These are phyloP conservation scores for Sarcomyxa edulis DNA, from an alignment of 768 basidiomycete genomes.

Conservation along the genomic window DNA sequence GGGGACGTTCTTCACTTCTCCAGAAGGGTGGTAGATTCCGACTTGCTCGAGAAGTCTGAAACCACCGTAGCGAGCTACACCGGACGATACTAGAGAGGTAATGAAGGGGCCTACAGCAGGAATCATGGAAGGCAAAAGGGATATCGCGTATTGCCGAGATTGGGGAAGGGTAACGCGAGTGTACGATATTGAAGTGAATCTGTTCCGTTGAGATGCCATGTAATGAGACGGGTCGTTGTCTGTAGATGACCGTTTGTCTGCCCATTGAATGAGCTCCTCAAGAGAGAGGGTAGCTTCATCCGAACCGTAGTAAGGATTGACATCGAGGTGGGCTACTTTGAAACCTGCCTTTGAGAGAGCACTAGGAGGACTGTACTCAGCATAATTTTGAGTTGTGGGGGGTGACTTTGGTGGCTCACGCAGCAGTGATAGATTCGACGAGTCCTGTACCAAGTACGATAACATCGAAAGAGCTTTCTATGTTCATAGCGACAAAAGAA, in stretches of 20 bases:
- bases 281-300: slow-evolving; percentile 77
- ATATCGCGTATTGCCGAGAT: slow-evolving; percentile 78
- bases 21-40: slow-evolving; percentile 47
- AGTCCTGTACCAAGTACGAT: slow-evolving; percentile 77
- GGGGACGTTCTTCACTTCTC: slow-evolving; percentile 62
- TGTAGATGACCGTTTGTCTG: slow-evolving; percentile 29
- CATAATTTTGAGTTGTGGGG: slow-evolving; percentile 4
- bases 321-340: slow-evolving; percentile 84
- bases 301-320: slow-evolving; percentile 80
- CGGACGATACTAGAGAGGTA: slow-evolving; percentile 70
- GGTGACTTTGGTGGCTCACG: slow-evolving; percentile 50
- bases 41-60: slow-evolving; percentile 79
- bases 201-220: slow-evolving; percentile 7
- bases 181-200: slow-evolving; percentile 39
- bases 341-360: slow-evolving; percentile 86
- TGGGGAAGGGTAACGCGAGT: slow-evolving; percentile 41
- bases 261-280: slow-evolving; percentile 76
- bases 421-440: slow-evolving; percentile 80
- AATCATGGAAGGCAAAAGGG: slow-evolving; percentile 78
- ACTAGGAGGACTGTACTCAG: slow-evolving; percentile 33
- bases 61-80: slow-evolving; percentile 87
- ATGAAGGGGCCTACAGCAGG: slow-evolving; percentile 78
- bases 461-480: slow-evolving; percentile 52
- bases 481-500: too few relatives aligned
- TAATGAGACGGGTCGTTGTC: not conserved